These are phyloP conservation scores for Colletotrichum tropicicola DNA, from an alignment of 2,329 filamentous ascomycete genomes.

Conservation along the genomic window DNA sequence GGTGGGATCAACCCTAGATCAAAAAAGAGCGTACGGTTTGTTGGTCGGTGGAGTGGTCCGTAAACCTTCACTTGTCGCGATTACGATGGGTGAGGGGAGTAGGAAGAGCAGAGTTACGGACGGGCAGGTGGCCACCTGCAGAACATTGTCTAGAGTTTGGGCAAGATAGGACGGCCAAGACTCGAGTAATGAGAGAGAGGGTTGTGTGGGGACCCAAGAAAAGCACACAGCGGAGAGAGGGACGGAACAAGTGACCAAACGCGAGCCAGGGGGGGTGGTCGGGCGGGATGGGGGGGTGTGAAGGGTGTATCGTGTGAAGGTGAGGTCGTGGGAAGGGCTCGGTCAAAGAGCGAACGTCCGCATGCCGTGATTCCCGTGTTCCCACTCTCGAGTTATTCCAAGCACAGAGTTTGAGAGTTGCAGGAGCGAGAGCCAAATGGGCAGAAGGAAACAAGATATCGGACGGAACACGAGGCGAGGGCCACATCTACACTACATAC, in stretches of 20 bases:
- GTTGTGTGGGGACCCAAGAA: constrained; percentile 18
- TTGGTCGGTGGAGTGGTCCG: constrained; percentile 1
- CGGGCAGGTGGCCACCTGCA: constrained; percentile 16
- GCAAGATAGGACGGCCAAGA: constrained; percentile 26
- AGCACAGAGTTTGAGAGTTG: constrained; percentile 5
- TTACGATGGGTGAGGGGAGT: background rate
- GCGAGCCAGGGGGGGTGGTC: background rate
- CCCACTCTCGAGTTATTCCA: background rate
- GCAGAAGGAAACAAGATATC: constrained; percentile 19
- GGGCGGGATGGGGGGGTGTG: background rate
- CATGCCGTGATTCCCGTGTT: constrained; percentile 12
- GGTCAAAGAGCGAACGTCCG: constrained; percentile 19
- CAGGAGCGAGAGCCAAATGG: constrained; percentile 12
- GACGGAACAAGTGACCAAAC: constrained; percentile 7
- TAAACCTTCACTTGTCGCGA: constrained; percentile 13
- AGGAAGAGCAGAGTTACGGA: constrained; percentile 5
- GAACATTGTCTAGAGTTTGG: constrained; percentile 22
- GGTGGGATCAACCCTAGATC: constrained; percentile 37
- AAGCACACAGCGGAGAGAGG: background rate
- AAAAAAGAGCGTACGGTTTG: constrained; percentile 14
- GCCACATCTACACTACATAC: background rate
- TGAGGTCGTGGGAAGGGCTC: constrained; percentile 1
- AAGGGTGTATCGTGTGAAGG: constrained; percentile 5
- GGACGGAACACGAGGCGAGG: constrained; percentile 5
- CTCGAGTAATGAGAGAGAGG: constrained; percentile 24